Evolutionary conservation across 2,329 filamentous ascomycete species (phyloP).

Genomic region (Cordyceps pruinosa): DNA sequence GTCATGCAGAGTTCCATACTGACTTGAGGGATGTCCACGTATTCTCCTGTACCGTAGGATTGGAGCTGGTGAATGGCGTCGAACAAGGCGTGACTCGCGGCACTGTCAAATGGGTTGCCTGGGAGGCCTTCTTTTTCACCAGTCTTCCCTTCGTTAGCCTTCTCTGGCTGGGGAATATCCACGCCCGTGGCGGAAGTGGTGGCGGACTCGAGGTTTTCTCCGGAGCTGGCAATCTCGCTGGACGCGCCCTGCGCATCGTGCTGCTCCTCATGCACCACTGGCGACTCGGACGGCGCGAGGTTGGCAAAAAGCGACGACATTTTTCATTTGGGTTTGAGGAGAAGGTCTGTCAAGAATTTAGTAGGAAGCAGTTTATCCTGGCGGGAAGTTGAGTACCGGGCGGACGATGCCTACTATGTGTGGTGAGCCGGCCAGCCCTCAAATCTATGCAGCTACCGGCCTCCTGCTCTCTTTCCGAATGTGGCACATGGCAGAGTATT

Average conservation of each 20-base stretch:
- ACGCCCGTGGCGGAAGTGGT: neutral
- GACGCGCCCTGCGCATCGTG: neutral
- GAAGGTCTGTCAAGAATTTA: neutral
- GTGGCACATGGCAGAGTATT: too few relatives aligned
- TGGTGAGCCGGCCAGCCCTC: neutral
- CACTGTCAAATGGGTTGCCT: constrained; percentile 29
- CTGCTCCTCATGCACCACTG: neutral
- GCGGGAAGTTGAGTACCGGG: neutral
- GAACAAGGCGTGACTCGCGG: constrained; percentile 28
- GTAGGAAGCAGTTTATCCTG: too few relatives aligned
- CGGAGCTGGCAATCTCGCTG: neutral
- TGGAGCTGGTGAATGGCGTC: constrained; percentile 31
- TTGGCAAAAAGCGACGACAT: neutral
- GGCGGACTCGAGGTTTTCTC: neutral
- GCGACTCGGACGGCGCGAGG: neutral
- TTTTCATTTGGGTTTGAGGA: neutral
- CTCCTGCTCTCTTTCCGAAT: too few relatives aligned
- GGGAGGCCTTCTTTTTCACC: constrained; percentile 10
- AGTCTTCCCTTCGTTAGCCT: neutral
- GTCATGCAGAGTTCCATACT: constrained; percentile 1
- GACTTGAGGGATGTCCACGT: constrained; percentile 30
- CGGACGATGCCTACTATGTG: neutral
- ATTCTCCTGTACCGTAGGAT: constrained; percentile 22
- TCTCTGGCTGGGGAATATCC: neutral
- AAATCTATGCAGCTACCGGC: neutral